These are phyloP conservation scores for Xylaria acuta DNA, from an alignment of 495 filamentous ascomycete genomes.

Conservation along the genomic window DNA sequence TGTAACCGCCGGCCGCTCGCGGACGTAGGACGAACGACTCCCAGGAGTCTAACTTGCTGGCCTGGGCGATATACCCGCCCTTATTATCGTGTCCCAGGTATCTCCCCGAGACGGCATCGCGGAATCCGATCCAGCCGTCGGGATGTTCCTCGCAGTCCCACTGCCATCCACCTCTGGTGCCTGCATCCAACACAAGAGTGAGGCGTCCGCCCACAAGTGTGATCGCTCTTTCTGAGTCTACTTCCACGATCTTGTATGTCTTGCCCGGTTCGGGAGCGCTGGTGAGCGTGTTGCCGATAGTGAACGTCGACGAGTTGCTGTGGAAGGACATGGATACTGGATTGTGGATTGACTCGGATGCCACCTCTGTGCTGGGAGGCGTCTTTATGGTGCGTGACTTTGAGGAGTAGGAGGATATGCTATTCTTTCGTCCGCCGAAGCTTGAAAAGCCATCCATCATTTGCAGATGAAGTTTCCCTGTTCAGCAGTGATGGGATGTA, in stretches of 20 bases:
- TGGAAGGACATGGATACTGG: neutral
- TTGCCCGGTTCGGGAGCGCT: neutral
- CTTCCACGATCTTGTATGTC: neutral
- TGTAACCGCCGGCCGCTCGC: neutral
- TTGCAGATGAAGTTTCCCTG: neutral
- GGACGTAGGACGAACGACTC: slow-evolving; percentile 14
- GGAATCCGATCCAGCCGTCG: slow-evolving; percentile 16
- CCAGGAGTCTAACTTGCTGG: neutral
- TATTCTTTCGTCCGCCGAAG: neutral
- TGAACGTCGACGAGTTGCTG: neutral
- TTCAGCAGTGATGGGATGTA: neutral
- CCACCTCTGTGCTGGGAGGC: neutral
- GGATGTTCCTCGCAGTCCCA: slow-evolving; percentile 15
- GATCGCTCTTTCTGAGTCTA: neutral
- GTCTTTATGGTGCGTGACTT: neutral
- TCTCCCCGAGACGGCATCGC: slow-evolving; percentile 7
- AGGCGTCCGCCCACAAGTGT: neutral
- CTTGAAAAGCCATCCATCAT: neutral
- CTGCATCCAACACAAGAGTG: neutral
- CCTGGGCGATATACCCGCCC: neutral
- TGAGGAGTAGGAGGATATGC: neutral
- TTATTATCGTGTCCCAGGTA: slow-evolving; percentile 8
- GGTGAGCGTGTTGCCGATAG: neutral
- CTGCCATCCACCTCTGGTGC: slow-evolving; percentile 6
- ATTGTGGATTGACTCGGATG: neutral